These are phyloP conservation scores for Vitis amurensis DNA, from an alignment of 164 flowering plant species.

Conservation along the genomic window DNA sequence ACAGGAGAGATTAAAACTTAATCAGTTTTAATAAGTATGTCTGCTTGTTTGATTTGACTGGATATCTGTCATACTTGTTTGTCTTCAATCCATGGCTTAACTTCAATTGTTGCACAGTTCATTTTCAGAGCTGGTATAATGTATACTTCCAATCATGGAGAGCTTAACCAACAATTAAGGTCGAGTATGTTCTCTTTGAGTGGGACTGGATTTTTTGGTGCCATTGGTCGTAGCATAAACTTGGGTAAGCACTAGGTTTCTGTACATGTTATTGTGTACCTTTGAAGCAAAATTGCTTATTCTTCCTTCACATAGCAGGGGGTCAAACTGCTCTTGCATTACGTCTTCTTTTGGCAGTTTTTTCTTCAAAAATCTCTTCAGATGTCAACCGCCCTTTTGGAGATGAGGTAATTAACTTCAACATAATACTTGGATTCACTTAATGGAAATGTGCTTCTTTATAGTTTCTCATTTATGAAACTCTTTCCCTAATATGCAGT, in stretches of 20 bases:
- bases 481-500: conserved; percentile 39
- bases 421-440: neutral
- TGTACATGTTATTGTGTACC: neutral
- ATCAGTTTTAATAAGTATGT: neutral
- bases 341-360: conserved; percentile 74
- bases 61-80: conserved; percentile 1
- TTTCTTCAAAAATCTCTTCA: conserved; percentile 86
- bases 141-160: conserved; percentile 55
- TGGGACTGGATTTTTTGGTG: conserved; percentile 79
- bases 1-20: neutral
- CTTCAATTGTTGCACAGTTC: conserved; percentile 59
- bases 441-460: neutral
- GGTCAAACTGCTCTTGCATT: conserved; percentile 92
- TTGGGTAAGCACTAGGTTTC: conserved; percentile 48
- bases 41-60: neutral
- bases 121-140: conserved; percentile 96
- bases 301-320: conserved; percentile 42
- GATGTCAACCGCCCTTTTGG: conserved; percentile 79
- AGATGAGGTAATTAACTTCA: conserved; percentile 66
- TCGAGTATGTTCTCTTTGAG: conserved; percentile 79
- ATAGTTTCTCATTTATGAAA: neutral
- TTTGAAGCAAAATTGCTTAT: neutral
- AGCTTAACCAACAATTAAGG: conserved; percentile 32
- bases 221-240: conserved; percentile 81
- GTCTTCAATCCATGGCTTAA: conserved; percentile 32